phyloP scores from a whole-genome alignment of 106 monocot species.

The Dendrobium catenatum region DNA sequence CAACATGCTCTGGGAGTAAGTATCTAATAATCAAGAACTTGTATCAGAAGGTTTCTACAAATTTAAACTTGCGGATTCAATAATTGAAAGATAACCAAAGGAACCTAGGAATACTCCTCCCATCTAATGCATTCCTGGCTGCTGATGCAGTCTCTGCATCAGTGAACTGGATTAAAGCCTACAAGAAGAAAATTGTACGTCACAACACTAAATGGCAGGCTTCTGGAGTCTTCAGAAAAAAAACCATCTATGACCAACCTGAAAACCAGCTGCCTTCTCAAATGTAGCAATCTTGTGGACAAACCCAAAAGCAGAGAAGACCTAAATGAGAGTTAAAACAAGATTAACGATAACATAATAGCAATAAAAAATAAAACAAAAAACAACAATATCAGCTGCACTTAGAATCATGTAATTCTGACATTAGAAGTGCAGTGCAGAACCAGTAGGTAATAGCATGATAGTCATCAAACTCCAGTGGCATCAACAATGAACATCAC shows the following conservation, averaged over 20 bases:
- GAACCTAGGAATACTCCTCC: slow-evolving; percentile 74
- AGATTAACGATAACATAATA: not conserved
- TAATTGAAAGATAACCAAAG: not conserved
- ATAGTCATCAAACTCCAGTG: not conserved
- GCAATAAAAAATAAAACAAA: not conserved
- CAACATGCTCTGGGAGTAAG: slow-evolving; percentile 85
- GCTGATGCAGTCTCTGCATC: slow-evolving; percentile 56
- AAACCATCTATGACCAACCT: slow-evolving; percentile 23
- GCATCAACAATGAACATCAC: slow-evolving; percentile 1
- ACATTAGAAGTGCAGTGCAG: slow-evolving; percentile 16
- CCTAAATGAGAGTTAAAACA: slow-evolving; percentile 21
- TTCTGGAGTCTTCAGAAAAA: not conserved
- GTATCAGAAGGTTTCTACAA: slow-evolving; percentile 2
- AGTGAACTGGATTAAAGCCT: slow-evolving; percentile 75
- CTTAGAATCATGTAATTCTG: not conserved
- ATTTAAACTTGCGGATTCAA: slow-evolving; percentile 1
- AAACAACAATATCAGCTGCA: not conserved
- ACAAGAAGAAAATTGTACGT: not conserved
- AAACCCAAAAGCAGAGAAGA: slow-evolving; percentile 78
- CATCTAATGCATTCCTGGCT: slow-evolving; percentile 69
- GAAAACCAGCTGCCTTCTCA: slow-evolving; percentile 80
- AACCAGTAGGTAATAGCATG: slow-evolving; percentile 16
- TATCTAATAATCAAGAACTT: slow-evolving; percentile 41
- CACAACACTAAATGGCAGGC: not conserved
- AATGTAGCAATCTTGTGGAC: slow-evolving; percentile 82